Evolutionary conservation across 2,329 filamentous ascomycete species (phyloP), one percentile per base, ranked within the genome.

Genomic region (Juglanconis oblonga): DNA sequence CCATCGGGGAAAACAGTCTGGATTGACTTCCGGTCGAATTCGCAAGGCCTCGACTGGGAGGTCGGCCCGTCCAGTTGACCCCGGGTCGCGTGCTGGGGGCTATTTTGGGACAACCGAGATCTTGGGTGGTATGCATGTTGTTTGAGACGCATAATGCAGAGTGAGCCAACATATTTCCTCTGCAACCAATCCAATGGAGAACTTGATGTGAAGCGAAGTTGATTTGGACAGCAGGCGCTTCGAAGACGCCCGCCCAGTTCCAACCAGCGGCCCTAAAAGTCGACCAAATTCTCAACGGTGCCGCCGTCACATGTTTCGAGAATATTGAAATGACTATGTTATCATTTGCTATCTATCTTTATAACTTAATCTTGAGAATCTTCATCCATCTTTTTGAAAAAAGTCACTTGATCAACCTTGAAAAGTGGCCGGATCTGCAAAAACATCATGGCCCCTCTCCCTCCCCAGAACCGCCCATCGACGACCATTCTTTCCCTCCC

Each of bases 401-500:
- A 7, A 31, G 24, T 3, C 14, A 29, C 6, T 6, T 14, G 13
- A 35, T 5, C 31, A 36, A 29, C 14, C 11, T 24, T 24, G 24
- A 4, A 13, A 13, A 32, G 1, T 5, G 32, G 5, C 32, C 24
- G 24, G 24, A 24, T 24, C 24, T 24, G 24, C 24, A 24, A 24
- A 24, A 24, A 24, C 5, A 35, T 42, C 47, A 35, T 33, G 33
- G 11, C 48, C 33, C 35, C 17, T 4, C 38, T 7, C n/a, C 14
- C 9, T 10, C 5, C 24, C 3, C 47, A 24, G 9, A 8, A 13
- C 14, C n/a, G 8, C 9, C 32, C 24, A 4, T 6, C 42, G 1
- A 6, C 29, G 11, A 56, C 31, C 14, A 53, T 62, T n/a, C 56
- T 62, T 32, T 44, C 52, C 10, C 60, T 62, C 31, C 60, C 60